Conservation (phyloP, 2,329 filamentous ascomycete genomes). For the Botrytis byssoidea region DNA sequence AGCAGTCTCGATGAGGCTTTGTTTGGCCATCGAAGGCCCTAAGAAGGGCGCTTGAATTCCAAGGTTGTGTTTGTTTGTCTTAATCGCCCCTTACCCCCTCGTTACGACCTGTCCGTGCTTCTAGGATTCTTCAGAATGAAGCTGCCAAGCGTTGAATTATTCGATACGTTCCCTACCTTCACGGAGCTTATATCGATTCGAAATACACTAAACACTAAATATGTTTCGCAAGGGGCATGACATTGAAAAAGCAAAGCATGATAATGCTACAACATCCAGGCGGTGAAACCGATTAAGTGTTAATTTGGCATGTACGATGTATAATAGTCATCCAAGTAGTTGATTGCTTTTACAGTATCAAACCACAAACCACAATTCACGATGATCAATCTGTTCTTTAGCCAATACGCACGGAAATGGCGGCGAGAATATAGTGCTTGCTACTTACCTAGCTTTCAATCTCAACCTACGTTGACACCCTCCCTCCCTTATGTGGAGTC, state of each 20-base stretch:
- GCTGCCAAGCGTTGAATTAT: conserved; percentile 2
- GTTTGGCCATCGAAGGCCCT: conserved; percentile 18
- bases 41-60: conserved; percentile 21
- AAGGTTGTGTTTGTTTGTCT: conserved; percentile 14
- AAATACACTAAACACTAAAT: background rate
- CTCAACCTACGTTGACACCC: background rate
- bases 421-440: conserved; percentile 6
- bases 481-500: background rate
- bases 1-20: conserved; percentile 11
- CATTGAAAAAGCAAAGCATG: conserved; percentile 14
- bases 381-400: background rate
- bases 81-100: background rate
- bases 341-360: background rate
- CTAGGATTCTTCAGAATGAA: conserved; percentile 10
- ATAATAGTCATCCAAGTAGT: background rate
- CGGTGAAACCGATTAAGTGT: conserved; percentile 6
- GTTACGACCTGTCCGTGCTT: conserved; percentile 11
- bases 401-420: conserved; percentile 7
- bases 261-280: background rate
- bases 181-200: conserved; percentile 6
- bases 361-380: background rate
- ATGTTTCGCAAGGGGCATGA: conserved; percentile 14
- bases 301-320: background rate
- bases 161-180: background rate
- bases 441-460: background rate